Conservation (phyloP, 2,329 filamentous ascomycete species). For the Arthrobotrys musiformis region DNA sequence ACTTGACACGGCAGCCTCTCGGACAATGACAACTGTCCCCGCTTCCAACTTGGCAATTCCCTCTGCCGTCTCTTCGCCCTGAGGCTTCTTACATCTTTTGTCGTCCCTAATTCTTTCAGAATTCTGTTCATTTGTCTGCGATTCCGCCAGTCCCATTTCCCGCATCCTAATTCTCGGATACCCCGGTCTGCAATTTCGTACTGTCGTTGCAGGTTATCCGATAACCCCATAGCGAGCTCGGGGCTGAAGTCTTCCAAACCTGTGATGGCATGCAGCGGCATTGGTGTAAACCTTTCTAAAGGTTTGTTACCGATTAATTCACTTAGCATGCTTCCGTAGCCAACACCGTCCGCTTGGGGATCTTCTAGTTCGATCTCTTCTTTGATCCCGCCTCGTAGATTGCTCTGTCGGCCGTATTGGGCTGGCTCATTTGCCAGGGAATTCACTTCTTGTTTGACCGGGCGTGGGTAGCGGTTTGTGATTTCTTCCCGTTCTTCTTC, state of each 20-base stretch:
- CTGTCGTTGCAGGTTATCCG: neutral
- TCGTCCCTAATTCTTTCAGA: neutral
- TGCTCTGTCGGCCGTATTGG: neutral
- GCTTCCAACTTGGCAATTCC: neutral
- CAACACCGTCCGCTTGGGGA: neutral
- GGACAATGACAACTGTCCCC: neutral
- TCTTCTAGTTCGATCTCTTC: neutral
- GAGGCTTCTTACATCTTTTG: neutral
- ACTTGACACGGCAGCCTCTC: neutral
- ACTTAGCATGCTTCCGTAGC: neutral
- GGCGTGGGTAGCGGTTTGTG: neutral
- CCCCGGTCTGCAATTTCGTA: conserved; percentile 22
- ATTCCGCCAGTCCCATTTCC: neutral
- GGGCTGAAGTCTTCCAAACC: neutral
- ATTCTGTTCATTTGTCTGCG: neutral
- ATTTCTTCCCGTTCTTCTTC: too few relatives aligned
- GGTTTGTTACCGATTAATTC: neutral
- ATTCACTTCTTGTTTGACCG: neutral
- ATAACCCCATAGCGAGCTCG: neutral
- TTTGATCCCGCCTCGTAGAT: neutral
- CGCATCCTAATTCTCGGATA: neutral
- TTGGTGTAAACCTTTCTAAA: neutral
- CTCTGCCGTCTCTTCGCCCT: neutral
- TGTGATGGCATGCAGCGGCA: neutral
- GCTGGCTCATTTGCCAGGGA: too few relatives aligned